Base-by-base conservation (phyloP, 305 asterid genomes). In the Euphrasia arctica region DNA sequence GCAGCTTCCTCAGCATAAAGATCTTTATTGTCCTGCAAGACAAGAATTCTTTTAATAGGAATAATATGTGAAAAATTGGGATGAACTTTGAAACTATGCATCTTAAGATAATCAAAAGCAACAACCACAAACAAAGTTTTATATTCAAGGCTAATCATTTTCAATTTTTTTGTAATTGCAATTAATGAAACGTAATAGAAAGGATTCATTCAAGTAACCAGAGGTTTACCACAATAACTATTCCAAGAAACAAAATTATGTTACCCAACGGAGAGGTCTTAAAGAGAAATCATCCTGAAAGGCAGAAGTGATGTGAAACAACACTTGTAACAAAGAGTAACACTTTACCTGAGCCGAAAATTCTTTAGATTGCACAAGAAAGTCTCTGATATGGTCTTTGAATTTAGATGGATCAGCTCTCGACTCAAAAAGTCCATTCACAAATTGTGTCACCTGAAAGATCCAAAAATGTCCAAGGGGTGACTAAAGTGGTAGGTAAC, bases 1-100 rank as follows among this genome's bases (percentile, higher is more conserved):
- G 95, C 97, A 75, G 96, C 90, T 73, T 93, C 98, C 74, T 93
- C 98, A 0, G 97, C 98, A 78, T 88, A 90, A 9, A 93, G 92
- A 76, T 90, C 98, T 72, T 93, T 93, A 83, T 93, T 93, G 69
- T 93, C 98, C 97, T 93, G 87, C 80, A 73, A 51, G 34, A 72
- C 39, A 39, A 39, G 12, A 39, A 42, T 7, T 14, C 22, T 4
- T 51, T 15, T 14, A 4, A 51, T 51, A 51, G 15, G 18, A 43
- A 15, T 18, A 9, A 29, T 25, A 14, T 43, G 10, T 43, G 36
- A 36, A 39, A 31, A 3, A 47, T 11, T 3, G 9, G 43, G 63
- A 54, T 4, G 58, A 7, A 47, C 39, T 34, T 55, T 9, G 12
- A 66, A 6, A 27, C 15, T 32, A 32, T 25, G 47, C 45, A 54